Conservation (phyloP, 176 grass and related monocot genomes). For the Eleusine coracana region DNA sequence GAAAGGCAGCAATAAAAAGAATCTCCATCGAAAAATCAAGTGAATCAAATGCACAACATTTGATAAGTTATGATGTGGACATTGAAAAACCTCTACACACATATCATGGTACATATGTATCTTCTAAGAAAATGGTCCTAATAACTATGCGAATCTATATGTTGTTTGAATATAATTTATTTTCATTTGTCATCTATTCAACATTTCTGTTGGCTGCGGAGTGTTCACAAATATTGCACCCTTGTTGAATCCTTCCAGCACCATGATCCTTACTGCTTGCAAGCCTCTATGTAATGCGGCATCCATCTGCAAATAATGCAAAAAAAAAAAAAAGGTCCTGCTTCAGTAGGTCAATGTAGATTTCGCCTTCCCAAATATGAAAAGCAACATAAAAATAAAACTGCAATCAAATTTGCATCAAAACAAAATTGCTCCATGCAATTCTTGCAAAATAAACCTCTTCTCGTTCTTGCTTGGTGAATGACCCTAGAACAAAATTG, state of each 20-base stretch:
- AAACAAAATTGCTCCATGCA: not conserved
- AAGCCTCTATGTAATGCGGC: slow-evolving; percentile 55
- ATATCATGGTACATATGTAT: not conserved
- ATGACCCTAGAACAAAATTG: slow-evolving; percentile 62
- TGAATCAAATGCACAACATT: not conserved
- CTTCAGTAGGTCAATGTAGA: not conserved
- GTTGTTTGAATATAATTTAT: not conserved
- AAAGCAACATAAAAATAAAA: not conserved
- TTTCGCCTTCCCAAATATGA: not conserved
- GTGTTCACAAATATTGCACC: slow-evolving; percentile 71
- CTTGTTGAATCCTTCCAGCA: slow-evolving; percentile 77
- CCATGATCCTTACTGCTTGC: slow-evolving; percentile 62
- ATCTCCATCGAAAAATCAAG: not conserved
- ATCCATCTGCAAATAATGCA: slow-evolving; percentile 54
- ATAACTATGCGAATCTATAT: not conserved
- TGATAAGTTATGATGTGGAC: not conserved
- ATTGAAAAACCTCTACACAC: not conserved
- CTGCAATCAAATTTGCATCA: not conserved
- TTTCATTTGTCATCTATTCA: slow-evolving; percentile 48
- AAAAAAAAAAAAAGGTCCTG: not conserved
- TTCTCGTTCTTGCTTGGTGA: slow-evolving; percentile 65
- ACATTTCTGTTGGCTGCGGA: slow-evolving; percentile 44
- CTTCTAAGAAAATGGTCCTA: slow-evolving; percentile 17
- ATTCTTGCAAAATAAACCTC: slow-evolving; percentile 52
- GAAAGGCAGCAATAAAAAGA: not conserved